Base-by-base conservation (phyloP, 768 basidiomycete genomes). In the Trametes punicea region DNA sequence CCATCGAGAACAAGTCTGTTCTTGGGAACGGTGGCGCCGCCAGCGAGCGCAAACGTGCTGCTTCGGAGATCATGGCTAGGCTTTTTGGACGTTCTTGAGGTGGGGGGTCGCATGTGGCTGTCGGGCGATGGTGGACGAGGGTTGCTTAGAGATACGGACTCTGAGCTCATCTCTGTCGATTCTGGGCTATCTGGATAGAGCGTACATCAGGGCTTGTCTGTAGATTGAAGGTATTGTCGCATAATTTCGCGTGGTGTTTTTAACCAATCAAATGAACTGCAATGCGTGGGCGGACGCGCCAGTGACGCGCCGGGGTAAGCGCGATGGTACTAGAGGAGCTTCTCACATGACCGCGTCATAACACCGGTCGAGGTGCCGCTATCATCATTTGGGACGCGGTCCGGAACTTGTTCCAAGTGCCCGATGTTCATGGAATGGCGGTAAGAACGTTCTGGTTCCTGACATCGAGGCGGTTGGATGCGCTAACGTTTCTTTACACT, bases 1-100 rank as follows among this genome's bases (percentile, higher is more conserved):
- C 93, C 0, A 85, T 93, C 36, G 94, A 97, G 82, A 97, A 98
- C 75, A 95, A 93, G 70, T 86, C 87, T 1, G 78, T 97, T 1
- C 80, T 98, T 29, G 88, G 87, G 15, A 75, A 80, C n/a, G 88
- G 87, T 2, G 83, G 78, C 7, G 91, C 92, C 0, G 70, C 73
- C 2, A 74, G 74, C n/a, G 90, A 92, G 68, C 74, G 87, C 20
- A 70, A 69, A 51, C 69, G 83, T 20, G 83, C 85, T 1, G 78
- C 77, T 31, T 66, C 65, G 6, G 81, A 81, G 64, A 78, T 91
- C 36, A 70, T 76, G 73, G 73, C 73, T 62, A 69, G 71, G 21
- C 23, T 75, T 2, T 70, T 76, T 13, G 71, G 71, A 11, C 57
- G 30, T 4, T n/a, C 42, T 4, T 42, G 20, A 42, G 15, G 7